Conservation (phyloP, 805 yeast genomes). For the Candida endomychidarum region DNA sequence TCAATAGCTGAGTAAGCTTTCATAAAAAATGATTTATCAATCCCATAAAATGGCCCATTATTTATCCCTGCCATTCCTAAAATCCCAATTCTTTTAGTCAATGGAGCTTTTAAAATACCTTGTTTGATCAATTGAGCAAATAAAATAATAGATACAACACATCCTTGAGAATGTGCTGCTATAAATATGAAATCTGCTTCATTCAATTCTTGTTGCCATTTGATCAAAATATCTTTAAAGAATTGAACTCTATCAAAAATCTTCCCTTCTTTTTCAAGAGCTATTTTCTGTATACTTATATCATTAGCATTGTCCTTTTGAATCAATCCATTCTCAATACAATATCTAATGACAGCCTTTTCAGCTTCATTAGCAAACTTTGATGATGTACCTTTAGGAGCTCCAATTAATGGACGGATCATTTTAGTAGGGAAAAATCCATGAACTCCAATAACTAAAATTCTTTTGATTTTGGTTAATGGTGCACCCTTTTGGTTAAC, state of each 20-base stretch:
- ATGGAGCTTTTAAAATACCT: conserved; percentile 45
- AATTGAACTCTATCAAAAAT: conserved; percentile 82
- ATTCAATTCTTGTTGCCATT: conserved; percentile 59
- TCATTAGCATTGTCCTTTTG: conserved; percentile 30
- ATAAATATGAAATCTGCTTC: conserved; percentile 84
- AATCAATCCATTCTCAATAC: conserved; percentile 46
- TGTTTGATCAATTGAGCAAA: conserved; percentile 68
- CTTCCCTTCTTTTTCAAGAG: conserved; percentile 91
- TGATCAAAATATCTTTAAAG: conserved; percentile 68
- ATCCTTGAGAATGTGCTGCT: conserved; percentile 95
- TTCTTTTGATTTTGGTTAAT: conserved; percentile 47
- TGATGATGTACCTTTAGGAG: conserved; percentile 94
- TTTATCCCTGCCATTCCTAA: conserved; percentile 96
- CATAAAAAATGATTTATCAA: conserved; percentile 78
- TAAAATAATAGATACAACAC: conserved; percentile 83
- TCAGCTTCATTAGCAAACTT: conserved; percentile 92
- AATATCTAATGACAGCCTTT: conserved; percentile 60
- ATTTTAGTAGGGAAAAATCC: conserved; percentile 92
- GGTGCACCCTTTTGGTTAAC: conserved; percentile 29
- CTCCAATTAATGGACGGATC: conserved; percentile 84
- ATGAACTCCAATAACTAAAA: conserved; percentile 88
- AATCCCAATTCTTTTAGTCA: conserved; percentile 57
- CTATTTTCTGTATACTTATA: conserved; percentile 76
- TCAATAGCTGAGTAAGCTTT: conserved; percentile 90
- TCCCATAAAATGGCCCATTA: conserved; percentile 91